phyloP scores from a whole-genome alignment of 2,329 filamentous ascomycete genomes.

The Paracoccidioides lutzii region DNA sequence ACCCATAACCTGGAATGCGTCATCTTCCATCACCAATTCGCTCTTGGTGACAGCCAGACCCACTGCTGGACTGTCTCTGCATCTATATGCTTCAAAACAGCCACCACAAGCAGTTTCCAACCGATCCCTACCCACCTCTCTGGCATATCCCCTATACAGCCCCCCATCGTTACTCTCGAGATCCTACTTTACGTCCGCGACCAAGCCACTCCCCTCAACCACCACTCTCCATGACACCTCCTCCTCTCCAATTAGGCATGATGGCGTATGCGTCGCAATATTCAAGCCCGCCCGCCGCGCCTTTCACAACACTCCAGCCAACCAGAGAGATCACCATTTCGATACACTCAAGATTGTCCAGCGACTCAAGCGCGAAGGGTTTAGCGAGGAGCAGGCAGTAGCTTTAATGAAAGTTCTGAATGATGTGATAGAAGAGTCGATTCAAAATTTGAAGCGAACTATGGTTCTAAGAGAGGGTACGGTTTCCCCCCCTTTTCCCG shows the following conservation, averaged over 20 bases:
- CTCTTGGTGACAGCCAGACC: conserved; percentile 16
- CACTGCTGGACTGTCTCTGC: conserved; percentile 15
- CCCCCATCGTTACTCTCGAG: not conserved
- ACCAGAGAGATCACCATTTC: conserved; percentile 76
- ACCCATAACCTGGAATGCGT: conserved; percentile 30
- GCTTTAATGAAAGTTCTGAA: conserved; percentile 98
- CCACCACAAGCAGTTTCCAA: not conserved
- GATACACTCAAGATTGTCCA: conserved; percentile 97
- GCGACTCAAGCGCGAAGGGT: conserved; percentile 75
- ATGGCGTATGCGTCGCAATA: conserved; percentile 36
- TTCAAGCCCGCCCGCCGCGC: conserved; percentile 30
- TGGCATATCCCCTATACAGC: not conserved
- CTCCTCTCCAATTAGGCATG: conserved; percentile 28
- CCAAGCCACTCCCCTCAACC: not conserved
- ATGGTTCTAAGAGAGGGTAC: conserved; percentile 96
- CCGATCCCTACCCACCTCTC: not conserved
- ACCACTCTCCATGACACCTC: not conserved
- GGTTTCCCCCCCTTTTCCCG: not conserved
- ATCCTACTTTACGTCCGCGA: not conserved
- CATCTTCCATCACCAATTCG: conserved; percentile 20
- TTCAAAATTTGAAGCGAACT: conserved; percentile 90
- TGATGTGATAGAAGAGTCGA: conserved; percentile 95
- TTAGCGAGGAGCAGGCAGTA: conserved; percentile 86
- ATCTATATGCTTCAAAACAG: conserved; percentile 13
- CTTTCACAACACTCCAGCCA: conserved; percentile 56